A percentile compares a stretch with the other conserved stretches of the same genome.
Conservation (phyloP, 306 rosid species). For the Sechiopsis laciniata region DNA sequence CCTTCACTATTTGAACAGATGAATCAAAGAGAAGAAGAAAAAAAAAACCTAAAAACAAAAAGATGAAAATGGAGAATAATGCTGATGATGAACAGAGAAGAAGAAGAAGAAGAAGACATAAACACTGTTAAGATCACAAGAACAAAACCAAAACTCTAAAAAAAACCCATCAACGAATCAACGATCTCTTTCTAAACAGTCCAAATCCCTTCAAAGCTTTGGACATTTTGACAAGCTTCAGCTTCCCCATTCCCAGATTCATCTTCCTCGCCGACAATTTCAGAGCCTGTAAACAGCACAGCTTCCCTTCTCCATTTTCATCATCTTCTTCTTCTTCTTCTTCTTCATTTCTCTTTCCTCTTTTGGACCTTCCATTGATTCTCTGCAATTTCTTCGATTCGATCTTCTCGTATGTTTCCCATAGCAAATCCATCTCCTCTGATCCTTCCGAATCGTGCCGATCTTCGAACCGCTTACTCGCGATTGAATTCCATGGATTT, state of each 20-base stretch:
- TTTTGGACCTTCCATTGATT: slow-evolving; percentile 21
- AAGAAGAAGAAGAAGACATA: too few species aligned
- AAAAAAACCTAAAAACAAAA: neutral
- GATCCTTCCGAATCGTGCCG: slow-evolving; percentile 47
- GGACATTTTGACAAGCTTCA: slow-evolving; percentile 39
- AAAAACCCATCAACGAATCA: neutral
- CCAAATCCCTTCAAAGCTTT: slow-evolving; percentile 85
- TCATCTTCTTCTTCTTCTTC: slow-evolving; percentile 33
- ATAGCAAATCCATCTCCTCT: slow-evolving; percentile 89
- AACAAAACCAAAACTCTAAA: too few species aligned
- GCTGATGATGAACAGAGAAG: too few species aligned
- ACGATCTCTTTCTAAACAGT: slow-evolving; percentile 35
- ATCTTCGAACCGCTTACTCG: slow-evolving; percentile 92
- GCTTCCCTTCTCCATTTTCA: slow-evolving; percentile 30
- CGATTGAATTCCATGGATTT: slow-evolving; percentile 51
- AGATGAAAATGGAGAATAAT: slow-evolving; percentile 1
- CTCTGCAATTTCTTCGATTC: slow-evolving; percentile 27
- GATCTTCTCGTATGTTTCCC: slow-evolving; percentile 63
- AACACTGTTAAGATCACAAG: too few species aligned
- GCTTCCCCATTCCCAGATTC: slow-evolving; percentile 53
- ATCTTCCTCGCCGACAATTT: slow-evolving; percentile 86
- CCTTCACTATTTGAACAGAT: slow-evolving; percentile 12
- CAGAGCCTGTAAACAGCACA: slow-evolving; percentile 86
- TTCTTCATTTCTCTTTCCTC: slow-evolving; percentile 17
- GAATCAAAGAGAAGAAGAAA: neutral